phyloP scores from a whole-genome alignment of 495 filamentous ascomycete species.

The Penicillium longicatenatum region DNA sequence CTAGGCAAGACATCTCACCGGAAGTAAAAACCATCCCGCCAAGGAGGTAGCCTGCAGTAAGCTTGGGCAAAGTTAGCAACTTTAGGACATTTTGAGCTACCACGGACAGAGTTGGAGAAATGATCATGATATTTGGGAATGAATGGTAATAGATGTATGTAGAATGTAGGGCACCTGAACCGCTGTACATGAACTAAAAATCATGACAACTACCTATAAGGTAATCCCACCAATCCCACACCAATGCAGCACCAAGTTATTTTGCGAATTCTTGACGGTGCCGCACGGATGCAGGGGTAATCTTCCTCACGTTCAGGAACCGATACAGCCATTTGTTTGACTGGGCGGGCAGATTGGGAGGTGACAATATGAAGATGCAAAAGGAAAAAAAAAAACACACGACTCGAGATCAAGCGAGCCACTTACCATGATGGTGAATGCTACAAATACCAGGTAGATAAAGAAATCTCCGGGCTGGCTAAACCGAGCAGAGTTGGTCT shows the following conservation, averaged over 20 bases:
- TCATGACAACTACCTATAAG: constrained; percentile 75
- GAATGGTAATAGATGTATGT: constrained; percentile 25
- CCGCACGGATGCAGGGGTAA: constrained; percentile 76
- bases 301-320: constrained; percentile 99
- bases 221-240: constrained; percentile 89
- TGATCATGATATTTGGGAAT: constrained; percentile 26
- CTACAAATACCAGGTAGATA: constrained; percentile 65
- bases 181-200: constrained; percentile 65
- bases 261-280: constrained; percentile 72
- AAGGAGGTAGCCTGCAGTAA: constrained; percentile 52
- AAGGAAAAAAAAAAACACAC: constrained; percentile 19
- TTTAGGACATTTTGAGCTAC: constrained; percentile 22
- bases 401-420: constrained; percentile 18
- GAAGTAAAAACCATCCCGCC: constrained; percentile 56
- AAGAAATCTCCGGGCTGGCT: constrained; percentile 67
- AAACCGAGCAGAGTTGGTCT: constrained; percentile 62
- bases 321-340: constrained; percentile 74
- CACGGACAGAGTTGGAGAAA: constrained; percentile 12
- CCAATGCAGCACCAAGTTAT: constrained; percentile 64
- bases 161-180: constrained; percentile 90
- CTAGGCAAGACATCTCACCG: constrained; percentile 37
- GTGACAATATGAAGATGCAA: constrained; percentile 37
- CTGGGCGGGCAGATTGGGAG: constrained; percentile 99
- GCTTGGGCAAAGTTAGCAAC: constrained; percentile 40
- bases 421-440: constrained; percentile 63